Evolutionary conservation across 2,329 filamentous ascomycete genomes (phyloP), one percentile per base, ranked within the genome.

Genomic region (Talaromyces islandicus): DNA sequence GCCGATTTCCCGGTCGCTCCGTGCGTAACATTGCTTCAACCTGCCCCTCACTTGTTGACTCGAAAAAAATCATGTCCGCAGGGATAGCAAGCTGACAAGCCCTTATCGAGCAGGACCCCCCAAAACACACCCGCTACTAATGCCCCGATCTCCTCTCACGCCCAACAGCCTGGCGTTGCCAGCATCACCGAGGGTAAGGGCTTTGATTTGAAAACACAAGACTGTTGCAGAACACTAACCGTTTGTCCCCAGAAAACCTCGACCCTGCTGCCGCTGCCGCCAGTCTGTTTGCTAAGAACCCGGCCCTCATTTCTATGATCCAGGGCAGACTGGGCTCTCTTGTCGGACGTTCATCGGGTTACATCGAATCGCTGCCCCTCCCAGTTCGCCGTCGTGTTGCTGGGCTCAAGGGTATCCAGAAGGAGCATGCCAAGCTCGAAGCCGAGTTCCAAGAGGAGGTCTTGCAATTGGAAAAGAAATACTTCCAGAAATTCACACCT

Each of bases 381-480:
- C 86, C 89, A 62, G 92, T 99, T 70, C 92, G 92, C 77, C 91
- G 90, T 75, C 92, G 94, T 73, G 93, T 99, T 66, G 88, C 92
- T 64, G 95, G 94, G 68, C 84, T 99, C 64, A 97, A 97, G 82
- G 95, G 93, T 68, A 92, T 99, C 69, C 94, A 99, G 80, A 97
- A 97, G 80, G 92, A 97, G 71, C 94, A 99, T 81, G 91, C 93
- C 63, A 97, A 97, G 81, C 88, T 99, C 69, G 95, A 99, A 83
- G 91, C 92, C 58, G 89, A 97, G 79, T 97, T 99, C 79, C 95
- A 99, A 77, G 92, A 97, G 78, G 95, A 97, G 80, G 92, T 99
- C 64, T 85, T 99, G 61, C 88, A 97, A 78, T 86, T 99, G 29
- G 94, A 99, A 85, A 99, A 99, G 86, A 97, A 97, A 81, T 99